phyloP scores from a whole-genome alignment of 2,329 filamentous ascomycete genomes.

The Arthroderma uncinatum region DNA sequence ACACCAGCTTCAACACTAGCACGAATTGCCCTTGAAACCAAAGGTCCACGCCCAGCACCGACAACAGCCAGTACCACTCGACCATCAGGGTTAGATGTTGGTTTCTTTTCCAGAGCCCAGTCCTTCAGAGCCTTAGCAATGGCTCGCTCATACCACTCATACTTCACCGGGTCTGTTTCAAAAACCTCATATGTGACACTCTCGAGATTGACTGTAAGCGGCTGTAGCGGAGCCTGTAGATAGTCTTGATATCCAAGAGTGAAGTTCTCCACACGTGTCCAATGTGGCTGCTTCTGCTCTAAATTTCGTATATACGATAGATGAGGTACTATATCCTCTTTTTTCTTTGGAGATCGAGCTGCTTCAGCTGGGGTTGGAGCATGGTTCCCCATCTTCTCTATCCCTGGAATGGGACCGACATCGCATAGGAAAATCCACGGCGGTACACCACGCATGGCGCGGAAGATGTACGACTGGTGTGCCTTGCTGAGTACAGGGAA shows the following conservation, averaged over 20 bases:
- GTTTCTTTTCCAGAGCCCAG: conserved; percentile 61
- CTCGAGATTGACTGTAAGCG: conserved; percentile 89
- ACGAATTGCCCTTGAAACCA: conserved; percentile 75
- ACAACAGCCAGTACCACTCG: conserved; percentile 81
- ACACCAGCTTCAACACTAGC: conserved; percentile 69
- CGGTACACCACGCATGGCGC: conserved; percentile 45
- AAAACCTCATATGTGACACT: conserved; percentile 98
- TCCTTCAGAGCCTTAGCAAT: conserved; percentile 70
- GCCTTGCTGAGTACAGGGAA: conserved; percentile 48
- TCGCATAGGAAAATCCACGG: conserved; percentile 53
- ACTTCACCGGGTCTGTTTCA: conserved; percentile 96
- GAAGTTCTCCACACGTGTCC: conserved; percentile 53
- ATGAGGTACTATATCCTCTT: conserved; percentile 51
- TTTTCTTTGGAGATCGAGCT: conserved; percentile 38
- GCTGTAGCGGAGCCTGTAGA: conserved; percentile 87
- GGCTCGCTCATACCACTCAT: conserved; percentile 85
- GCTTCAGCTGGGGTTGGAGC: conserved; percentile 60
- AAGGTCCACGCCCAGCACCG: conserved; percentile 80
- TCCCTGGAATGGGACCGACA: conserved; percentile 44
- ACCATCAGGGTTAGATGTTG: conserved; percentile 59
- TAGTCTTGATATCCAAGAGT: conserved; percentile 78
- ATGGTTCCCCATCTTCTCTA: conserved; percentile 16
- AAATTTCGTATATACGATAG: conserved; percentile 75
- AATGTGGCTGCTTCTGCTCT: conserved; percentile 65
- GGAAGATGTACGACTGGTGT: conserved; percentile 47